Conservation (phyloP, 2,329 filamentous ascomycete species). For the Fusarium liriodendri region DNA sequence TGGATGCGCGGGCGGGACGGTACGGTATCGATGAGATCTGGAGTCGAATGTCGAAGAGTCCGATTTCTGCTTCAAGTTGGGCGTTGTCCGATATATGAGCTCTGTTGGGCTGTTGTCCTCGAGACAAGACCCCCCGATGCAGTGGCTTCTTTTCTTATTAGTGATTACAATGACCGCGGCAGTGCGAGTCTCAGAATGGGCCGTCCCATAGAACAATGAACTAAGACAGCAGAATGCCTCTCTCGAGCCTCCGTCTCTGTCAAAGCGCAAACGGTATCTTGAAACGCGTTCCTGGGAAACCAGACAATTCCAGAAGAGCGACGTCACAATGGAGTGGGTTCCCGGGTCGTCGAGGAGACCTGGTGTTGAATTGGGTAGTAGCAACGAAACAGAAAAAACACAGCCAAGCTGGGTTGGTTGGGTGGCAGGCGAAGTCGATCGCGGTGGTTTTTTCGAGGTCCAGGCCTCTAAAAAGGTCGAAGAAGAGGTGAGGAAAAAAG, state of each 20-base stretch:
- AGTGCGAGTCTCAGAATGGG: slow-evolving; percentile 27
- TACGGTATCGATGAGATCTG: neutral
- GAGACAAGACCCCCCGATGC: neutral
- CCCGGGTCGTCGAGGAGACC: slow-evolving; percentile 22
- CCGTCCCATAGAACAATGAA: slow-evolving; percentile 25
- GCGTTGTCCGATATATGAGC: neutral
- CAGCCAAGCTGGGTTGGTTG: neutral
- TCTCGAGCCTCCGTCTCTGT: slow-evolving; percentile 13
- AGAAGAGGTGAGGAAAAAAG: slow-evolving; percentile 10
- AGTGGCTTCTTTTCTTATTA: slow-evolving; percentile 14
- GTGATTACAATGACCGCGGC: slow-evolving; percentile 31
- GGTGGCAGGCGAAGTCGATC: neutral
- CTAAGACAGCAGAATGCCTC: slow-evolving; percentile 33
- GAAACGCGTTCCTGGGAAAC: slow-evolving; percentile 28
- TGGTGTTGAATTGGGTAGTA: slow-evolving; percentile 7
- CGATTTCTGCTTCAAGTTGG: neutral
- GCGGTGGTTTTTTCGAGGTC: neutral
- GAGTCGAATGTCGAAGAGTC: neutral
- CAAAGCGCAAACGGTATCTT: slow-evolving; percentile 20
- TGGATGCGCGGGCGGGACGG: neutral
- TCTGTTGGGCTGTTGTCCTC: slow-evolving; percentile 5
- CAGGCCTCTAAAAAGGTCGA: slow-evolving; percentile 1
- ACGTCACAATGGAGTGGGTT: neutral
- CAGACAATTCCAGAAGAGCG: slow-evolving; percentile 12
- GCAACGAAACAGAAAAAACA: slow-evolving; percentile 17